phyloP scores from a whole-genome alignment of 768 basidiomycete genomes.

The Lactarius akahatsu region DNA sequence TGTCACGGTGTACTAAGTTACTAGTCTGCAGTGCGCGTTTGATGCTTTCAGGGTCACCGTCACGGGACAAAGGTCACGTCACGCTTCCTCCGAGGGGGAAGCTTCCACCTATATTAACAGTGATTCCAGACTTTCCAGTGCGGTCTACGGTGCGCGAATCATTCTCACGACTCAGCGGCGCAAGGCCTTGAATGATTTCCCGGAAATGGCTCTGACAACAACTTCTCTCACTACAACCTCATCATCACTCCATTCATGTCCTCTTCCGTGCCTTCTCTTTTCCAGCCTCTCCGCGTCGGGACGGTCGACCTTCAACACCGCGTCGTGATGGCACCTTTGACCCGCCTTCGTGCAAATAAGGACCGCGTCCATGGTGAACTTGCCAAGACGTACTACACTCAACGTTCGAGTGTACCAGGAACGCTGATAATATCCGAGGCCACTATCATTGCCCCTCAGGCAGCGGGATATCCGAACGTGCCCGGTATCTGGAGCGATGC shows the following conservation, averaged over 20 bases:
- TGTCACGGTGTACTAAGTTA: too few relatives aligned
- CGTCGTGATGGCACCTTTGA: slow-evolving; percentile 54
- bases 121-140: too few relatives aligned
- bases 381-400: slow-evolving; percentile 48
- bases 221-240: not conserved
- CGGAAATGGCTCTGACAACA: not conserved
- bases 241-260: slow-evolving; percentile 9
- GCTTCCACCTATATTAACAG: too few relatives aligned
- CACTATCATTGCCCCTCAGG: slow-evolving; percentile 49
- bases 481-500: slow-evolving; percentile 65
- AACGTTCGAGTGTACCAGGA: slow-evolving; percentile 48
- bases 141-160: too few relatives aligned
- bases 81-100: too few relatives aligned
- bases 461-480: slow-evolving; percentile 48
- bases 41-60: too few relatives aligned
- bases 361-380: slow-evolving; percentile 40
- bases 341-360: slow-evolving; percentile 43
- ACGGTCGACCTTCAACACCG: slow-evolving; percentile 45
- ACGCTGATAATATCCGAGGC: slow-evolving; percentile 60
- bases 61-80: too few relatives aligned
- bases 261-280: slow-evolving; percentile 35
- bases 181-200: not conserved
- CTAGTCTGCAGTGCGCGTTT: too few relatives aligned
- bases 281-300: slow-evolving; percentile 50
- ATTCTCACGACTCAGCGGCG: not conserved